Conservation (phyloP, 306 rosid species). For the Pyrus betulifolia region DNA sequence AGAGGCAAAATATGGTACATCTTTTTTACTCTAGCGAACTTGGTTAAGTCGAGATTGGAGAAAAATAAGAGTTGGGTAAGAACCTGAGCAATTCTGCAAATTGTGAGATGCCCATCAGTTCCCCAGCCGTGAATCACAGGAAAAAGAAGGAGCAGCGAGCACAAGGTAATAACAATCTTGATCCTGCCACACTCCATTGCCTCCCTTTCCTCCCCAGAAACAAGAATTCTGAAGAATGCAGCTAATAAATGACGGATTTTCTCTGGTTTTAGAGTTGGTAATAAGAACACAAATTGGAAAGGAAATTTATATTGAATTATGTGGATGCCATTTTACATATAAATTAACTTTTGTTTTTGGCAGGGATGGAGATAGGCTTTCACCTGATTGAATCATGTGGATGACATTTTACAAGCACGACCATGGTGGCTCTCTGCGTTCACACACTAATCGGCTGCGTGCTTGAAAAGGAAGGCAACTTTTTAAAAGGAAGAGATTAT, state of each 20-base stretch:
- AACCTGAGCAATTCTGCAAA: conserved; percentile 78
- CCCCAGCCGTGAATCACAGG: conserved; percentile 62
- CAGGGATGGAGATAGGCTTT: neutral
- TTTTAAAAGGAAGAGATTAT: neutral
- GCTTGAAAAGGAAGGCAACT: conserved; percentile 15
- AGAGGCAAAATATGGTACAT: neutral
- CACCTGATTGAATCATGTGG: neutral
- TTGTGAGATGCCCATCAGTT: conserved; percentile 50
- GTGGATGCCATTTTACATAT: neutral
- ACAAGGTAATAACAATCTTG: neutral
- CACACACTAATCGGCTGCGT: neutral
- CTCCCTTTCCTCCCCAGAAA: neutral
- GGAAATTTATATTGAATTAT: neutral
- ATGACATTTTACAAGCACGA: neutral
- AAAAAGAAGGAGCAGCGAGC: conserved; percentile 31
- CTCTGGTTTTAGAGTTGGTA: neutral
- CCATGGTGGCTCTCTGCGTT: neutral
- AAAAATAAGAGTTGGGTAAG: neutral
- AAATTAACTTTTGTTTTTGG: neutral
- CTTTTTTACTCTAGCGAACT: neutral
- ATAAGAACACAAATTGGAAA: neutral
- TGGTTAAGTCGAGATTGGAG: neutral
- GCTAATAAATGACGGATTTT: neutral
- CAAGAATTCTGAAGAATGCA: neutral
- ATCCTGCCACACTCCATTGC: conserved; percentile 6